A percentile compares a stretch with the other conserved stretches of the same genome.
phyloP scores from a whole-genome alignment of 805 yeast genomes.

The Suhomyces tanzawaensis region DNA sequence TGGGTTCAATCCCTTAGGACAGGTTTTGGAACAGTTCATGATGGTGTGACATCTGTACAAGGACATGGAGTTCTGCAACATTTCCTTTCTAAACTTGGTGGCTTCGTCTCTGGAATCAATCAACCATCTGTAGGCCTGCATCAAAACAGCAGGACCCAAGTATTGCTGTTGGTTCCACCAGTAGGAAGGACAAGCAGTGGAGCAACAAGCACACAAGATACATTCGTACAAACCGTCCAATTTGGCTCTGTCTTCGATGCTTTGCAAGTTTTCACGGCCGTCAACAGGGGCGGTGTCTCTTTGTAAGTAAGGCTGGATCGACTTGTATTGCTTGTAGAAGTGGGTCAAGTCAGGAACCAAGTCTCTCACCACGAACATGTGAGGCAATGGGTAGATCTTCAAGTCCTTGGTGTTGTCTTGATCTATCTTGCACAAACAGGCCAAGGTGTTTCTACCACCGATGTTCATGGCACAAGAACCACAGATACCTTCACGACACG shows the following conservation, averaged over 20 bases:
- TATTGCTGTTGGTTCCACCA: slow-evolving; percentile 99
- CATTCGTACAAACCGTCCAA: slow-evolving; percentile 97
- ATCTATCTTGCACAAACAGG: slow-evolving; percentile 94
- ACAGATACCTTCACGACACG: slow-evolving; percentile 99
- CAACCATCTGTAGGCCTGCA: slow-evolving; percentile 99
- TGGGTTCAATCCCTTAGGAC: slow-evolving; percentile 98
- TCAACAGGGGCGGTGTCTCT: slow-evolving; percentile 76
- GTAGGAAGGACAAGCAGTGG: slow-evolving; percentile 98
- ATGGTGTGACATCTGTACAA: slow-evolving; percentile 98
- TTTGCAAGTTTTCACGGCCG: slow-evolving; percentile 90
- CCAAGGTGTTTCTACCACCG: slow-evolving; percentile 95
- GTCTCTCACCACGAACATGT: slow-evolving; percentile 96
- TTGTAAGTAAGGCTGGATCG: slow-evolving; percentile 95
- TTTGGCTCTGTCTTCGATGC: slow-evolving; percentile 90
- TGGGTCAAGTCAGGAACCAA: slow-evolving; percentile 97
- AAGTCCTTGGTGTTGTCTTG: slow-evolving; percentile 67
- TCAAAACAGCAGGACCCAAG: slow-evolving; percentile 96
- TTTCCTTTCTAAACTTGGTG: slow-evolving; percentile 70
- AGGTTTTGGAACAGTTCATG: slow-evolving; percentile 97
- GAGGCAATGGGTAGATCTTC: slow-evolving; percentile 95
- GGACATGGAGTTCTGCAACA: slow-evolving; percentile 96
- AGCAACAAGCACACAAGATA: slow-evolving; percentile 97
- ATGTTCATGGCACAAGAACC: slow-evolving; percentile 99
- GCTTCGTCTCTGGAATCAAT: slow-evolving; percentile 96
- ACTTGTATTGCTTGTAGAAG: slow-evolving; percentile 97